Base-by-base conservation (phyloP, 1,139 yeast species). In the Candida albicans region DNA sequence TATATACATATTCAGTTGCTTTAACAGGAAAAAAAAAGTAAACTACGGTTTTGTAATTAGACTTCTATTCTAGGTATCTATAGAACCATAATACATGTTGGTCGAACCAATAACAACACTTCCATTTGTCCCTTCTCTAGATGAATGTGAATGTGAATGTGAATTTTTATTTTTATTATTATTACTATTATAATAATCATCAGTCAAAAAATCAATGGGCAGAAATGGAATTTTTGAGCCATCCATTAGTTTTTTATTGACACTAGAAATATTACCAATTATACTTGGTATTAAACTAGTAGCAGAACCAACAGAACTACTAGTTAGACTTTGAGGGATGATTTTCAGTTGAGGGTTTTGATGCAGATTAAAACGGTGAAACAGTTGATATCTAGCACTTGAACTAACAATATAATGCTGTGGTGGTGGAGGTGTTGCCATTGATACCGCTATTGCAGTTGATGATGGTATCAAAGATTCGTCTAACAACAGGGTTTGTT, bases 221-320 rank as follows among this genome's bases (percentile, higher is more conserved):
- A 67, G 66, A 48, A 73, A 72, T 26, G 78, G 78, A 2, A 65
- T 55, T 45, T 68, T 71, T 27, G 62, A 47, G 9, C 65, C 73
- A 48, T 66, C 56, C 8, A 61, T 48, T 68, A 71, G 61, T 43
- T 69, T 71, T 50, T 64, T 65, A 27, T 64, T 59, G 2, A 72
- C 62, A 13, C 69, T 67, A 9, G 76, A 68, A 46, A 68, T 69
- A 18, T 65, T 68, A 7, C 74, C 75, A 10, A 72, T 64, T 10
- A 73, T 63, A 8, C 74, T 68, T 0, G 78, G 78, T 9, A 73
- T 61, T 32, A 72, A 55, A n/a, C 70, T 61, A 0, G 76, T 70
- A 2, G 65, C 59, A 8, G 45, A 45, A 7, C 45, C 48, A 14
- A 40, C 8, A 12, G 41, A 37, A 33, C 42, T 44, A 27, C 32